Evolutionary conservation across 106 monocot genomes (phyloP).

Genomic region (Alisma plantagoaquatica): DNA sequence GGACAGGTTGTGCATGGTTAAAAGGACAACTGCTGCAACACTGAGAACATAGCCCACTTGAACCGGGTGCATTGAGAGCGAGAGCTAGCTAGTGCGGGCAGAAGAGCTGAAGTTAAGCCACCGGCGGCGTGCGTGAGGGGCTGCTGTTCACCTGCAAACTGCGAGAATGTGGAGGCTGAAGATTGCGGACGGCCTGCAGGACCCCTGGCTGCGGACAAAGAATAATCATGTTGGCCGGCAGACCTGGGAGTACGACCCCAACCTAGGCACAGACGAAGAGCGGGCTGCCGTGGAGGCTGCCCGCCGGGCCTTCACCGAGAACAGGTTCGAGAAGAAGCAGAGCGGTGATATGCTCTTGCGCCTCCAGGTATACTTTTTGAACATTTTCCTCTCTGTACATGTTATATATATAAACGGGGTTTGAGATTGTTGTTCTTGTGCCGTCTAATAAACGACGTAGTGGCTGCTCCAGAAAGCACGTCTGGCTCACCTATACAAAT

Average conservation of each 20-base stretch:
- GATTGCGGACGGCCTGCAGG: constrained; percentile 45
- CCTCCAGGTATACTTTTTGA: no score
- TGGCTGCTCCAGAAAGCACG: neutral
- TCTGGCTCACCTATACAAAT: neutral
- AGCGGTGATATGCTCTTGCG: constrained; percentile 75
- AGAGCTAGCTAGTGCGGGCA: no score
- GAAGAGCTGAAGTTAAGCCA: no score
- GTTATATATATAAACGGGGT: no score
- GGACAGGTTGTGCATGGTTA: no score
- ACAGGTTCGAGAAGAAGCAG: constrained; percentile 60
- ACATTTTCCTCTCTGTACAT: no score
- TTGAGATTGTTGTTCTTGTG: no score
- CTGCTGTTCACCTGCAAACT: neutral
- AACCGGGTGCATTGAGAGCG: no score
- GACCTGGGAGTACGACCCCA: constrained; percentile 71
- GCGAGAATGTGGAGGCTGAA: constrained; percentile 95
- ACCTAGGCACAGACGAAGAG: constrained; percentile 42
- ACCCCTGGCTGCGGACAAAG: constrained; percentile 50
- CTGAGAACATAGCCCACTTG: no score
- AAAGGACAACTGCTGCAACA: no score
- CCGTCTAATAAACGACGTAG: neutral
- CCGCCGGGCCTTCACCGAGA: constrained; percentile 27
- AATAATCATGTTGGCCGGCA: constrained; percentile 69
- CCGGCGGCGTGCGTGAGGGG: no score
- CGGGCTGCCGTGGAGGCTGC: constrained; percentile 42